Conservation (phyloP, 257 asterid species). For the Gentiana macrophylla region DNA sequence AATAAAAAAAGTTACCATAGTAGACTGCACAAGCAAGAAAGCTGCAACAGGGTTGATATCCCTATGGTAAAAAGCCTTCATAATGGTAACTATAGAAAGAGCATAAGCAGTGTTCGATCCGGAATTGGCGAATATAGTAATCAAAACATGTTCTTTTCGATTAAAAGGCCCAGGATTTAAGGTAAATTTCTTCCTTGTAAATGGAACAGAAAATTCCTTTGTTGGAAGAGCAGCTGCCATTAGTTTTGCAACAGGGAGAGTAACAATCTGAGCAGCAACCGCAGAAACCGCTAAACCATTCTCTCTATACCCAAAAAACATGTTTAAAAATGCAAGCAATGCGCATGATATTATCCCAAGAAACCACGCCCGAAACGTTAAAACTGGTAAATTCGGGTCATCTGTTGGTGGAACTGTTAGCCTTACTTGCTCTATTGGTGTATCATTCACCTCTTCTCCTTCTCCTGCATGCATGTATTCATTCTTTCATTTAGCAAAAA, state of each 20-base stretch:
- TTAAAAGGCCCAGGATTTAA: conserved; percentile 60
- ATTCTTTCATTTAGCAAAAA: no score
- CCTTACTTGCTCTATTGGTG: conserved; percentile 57
- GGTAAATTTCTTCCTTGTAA: conserved; percentile 27
- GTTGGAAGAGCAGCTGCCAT: conserved; percentile 42
- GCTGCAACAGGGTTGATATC: conserved; percentile 34
- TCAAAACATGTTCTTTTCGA: conserved; percentile 52
- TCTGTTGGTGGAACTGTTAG: conserved; percentile 48
- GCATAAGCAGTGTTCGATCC: conserved; percentile 52
- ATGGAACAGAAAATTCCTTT: conserved; percentile 23
- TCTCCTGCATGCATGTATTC: not conserved
- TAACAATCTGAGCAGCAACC: conserved; percentile 38
- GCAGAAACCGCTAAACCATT: conserved; percentile 21
- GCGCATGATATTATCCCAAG: conserved; percentile 39
- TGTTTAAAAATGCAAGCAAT: conserved; percentile 36
- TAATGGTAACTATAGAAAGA: conserved; percentile 29
- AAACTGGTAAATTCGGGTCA: conserved; percentile 32
- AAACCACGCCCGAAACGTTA: conserved; percentile 51
- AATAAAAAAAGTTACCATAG: conserved; percentile 31
- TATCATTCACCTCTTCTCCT: conserved; percentile 23
- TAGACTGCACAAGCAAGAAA: conserved; percentile 41
- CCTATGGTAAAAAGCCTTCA: conserved; percentile 47
- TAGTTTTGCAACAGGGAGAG: conserved; percentile 41
- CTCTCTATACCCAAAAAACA: conserved; percentile 47
- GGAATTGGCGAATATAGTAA: conserved; percentile 51